Conservation (phyloP, 1,284 basidiomycete species). For the Mycena citricolor region DNA sequence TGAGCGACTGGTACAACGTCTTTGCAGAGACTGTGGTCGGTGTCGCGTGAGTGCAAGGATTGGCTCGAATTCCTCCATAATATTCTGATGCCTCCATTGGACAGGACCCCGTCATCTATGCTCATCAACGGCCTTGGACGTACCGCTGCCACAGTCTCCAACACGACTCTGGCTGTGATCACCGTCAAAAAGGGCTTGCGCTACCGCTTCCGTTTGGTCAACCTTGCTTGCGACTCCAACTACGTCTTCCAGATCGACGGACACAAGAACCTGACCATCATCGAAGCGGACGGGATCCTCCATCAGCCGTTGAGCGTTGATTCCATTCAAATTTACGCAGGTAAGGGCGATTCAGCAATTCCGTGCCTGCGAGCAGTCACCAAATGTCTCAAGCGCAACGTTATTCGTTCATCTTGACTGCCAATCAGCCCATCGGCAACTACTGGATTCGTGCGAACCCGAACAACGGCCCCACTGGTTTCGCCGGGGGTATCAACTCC, state of each 20-base stretch:
- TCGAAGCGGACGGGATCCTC: conserved; percentile 42
- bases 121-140: conserved; percentile 53
- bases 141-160: conserved; percentile 28
- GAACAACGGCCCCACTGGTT: conserved; percentile 12
- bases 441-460: conserved; percentile 22
- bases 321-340: conserved; percentile 30
- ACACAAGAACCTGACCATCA: conserved; percentile 34
- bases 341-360: background rate
- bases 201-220: conserved; percentile 51
- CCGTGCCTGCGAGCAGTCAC: background rate
- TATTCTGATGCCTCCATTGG: no score
- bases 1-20: no score
- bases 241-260: conserved; percentile 27
- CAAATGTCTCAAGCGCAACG: conserved; percentile 31
- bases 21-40: no score
- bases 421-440: conserved; percentile 22
- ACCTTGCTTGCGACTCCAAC: conserved; percentile 38
- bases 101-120: no score
- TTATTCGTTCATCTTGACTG: conserved; percentile 35
- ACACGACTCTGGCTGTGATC: conserved; percentile 32
- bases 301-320: conserved; percentile 33
- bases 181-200: conserved; percentile 37
- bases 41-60: no score
- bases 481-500: conserved; percentile 28
- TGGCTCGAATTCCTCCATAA: no score